These are phyloP conservation scores for Cyberlindnera mississippiensis DNA, from an alignment of 805 yeast species.

Conservation along the genomic window DNA sequence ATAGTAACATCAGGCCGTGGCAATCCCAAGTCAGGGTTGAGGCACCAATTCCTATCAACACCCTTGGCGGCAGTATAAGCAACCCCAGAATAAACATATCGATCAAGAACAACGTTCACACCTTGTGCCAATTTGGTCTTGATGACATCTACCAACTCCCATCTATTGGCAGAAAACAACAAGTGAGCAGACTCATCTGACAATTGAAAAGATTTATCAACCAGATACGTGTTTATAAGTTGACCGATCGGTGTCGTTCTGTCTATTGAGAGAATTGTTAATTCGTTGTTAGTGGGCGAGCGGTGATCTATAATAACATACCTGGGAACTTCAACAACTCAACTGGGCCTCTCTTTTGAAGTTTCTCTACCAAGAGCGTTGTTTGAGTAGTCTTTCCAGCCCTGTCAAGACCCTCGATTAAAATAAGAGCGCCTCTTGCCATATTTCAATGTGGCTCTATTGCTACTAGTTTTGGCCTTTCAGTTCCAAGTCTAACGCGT, in stretches of 20 bases:
- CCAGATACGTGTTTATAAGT: conserved; percentile 70
- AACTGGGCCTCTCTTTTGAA: conserved; percentile 32
- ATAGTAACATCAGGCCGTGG: conserved; percentile 83
- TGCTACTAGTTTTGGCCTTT: neutral
- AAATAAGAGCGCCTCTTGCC: conserved; percentile 66
- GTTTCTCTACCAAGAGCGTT: conserved; percentile 32
- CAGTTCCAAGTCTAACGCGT: neutral
- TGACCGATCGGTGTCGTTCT: conserved; percentile 78
- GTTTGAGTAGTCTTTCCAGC: conserved; percentile 93
- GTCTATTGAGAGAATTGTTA: conserved; percentile 33
- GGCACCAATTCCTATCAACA: conserved; percentile 71
- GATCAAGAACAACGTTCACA: conserved; percentile 62
- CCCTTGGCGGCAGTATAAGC: conserved; percentile 91
- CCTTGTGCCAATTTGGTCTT: conserved; percentile 46
- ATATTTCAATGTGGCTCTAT: conserved; percentile 1
- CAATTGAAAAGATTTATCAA: conserved; percentile 43
- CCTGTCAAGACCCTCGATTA: conserved; percentile 90
- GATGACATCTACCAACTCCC: conserved; percentile 70
- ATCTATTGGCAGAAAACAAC: conserved; percentile 86
- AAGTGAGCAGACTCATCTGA: conserved; percentile 83
- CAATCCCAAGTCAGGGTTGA: conserved; percentile 75
- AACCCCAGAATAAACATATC: conserved; percentile 90
- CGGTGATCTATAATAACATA: too few relatives aligned
- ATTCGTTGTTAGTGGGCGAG: neutral
- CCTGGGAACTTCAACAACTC: conserved; percentile 72